Percentiles rank a stretch among this genome's conserved stretches.
Evolutionary conservation across 352 stramenopile genomes (phyloP).

Genomic region (Halophytophthora polymorphica): DNA sequence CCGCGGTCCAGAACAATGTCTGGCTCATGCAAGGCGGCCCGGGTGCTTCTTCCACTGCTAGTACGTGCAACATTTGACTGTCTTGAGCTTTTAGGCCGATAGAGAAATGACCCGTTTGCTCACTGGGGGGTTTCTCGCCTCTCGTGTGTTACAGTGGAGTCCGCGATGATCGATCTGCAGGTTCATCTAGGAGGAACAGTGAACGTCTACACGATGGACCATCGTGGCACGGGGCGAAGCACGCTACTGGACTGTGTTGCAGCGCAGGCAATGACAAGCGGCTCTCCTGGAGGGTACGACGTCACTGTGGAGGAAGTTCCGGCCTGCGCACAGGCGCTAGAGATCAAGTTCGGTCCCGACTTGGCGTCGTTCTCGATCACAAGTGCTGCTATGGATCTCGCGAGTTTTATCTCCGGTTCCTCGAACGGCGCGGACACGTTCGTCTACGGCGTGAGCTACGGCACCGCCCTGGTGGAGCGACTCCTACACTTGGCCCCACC

Average conservation of each 20-base stretch:
- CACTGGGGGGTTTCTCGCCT: neutral
- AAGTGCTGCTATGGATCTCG: conserved; percentile 34
- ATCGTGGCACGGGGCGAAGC: conserved; percentile 46
- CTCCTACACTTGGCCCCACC: conserved; percentile 38
- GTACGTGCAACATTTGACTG: conserved; percentile 12
- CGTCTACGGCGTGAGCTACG: conserved; percentile 51
- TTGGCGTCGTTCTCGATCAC: conserved; percentile 45
- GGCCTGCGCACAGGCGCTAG: conserved; percentile 32
- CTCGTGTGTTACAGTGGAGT: conserved; percentile 28
- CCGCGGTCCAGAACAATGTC: conserved; percentile 25
- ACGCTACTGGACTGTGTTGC: conserved; percentile 38
- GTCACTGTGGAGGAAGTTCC: conserved; percentile 27
- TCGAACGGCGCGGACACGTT: conserved; percentile 25
- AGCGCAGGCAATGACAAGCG: conserved; percentile 28
- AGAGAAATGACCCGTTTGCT: neutral
- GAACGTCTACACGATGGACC: conserved; percentile 59
- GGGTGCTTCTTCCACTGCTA: conserved; percentile 30
- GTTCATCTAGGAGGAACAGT: conserved; percentile 23
- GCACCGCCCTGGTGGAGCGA: conserved; percentile 40
- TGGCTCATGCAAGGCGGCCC: conserved; percentile 47
- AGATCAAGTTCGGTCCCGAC: conserved; percentile 30
- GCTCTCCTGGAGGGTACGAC: conserved; percentile 20
- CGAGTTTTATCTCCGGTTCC: conserved; percentile 30
- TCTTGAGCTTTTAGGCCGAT: neutral
- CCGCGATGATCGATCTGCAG: conserved; percentile 28